Evolutionary conservation across 2,329 filamentous ascomycete genomes (phyloP).

Genomic region (Cladosporium velox): DNA sequence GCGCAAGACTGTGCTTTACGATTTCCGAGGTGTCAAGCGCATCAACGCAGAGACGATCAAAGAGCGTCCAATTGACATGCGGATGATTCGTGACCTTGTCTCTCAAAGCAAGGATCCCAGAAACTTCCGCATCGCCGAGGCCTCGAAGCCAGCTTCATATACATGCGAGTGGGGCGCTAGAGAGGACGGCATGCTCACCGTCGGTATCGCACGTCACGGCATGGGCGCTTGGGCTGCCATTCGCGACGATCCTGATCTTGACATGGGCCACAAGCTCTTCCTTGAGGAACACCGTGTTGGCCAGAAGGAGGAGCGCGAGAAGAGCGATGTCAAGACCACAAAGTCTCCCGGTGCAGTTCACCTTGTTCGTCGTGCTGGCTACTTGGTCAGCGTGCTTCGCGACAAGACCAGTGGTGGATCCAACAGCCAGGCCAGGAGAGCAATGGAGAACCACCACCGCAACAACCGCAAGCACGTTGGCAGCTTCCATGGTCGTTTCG

Average conservation of each 20-base stretch:
- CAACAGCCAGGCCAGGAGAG: slow-evolving; percentile 73
- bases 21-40: slow-evolving; percentile 89
- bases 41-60: slow-evolving; percentile 94
- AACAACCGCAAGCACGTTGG: slow-evolving; percentile 82
- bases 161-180: slow-evolving; percentile 87
- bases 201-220: slow-evolving; percentile 89
- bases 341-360: slow-evolving; percentile 98
- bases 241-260: slow-evolving; percentile 84
- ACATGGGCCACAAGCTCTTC: slow-evolving; percentile 87
- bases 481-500: slow-evolving; percentile 54
- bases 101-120: slow-evolving; percentile 65
- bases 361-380: slow-evolving; percentile 90
- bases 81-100: slow-evolving; percentile 75
- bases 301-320: slow-evolving; percentile 89
- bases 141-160: slow-evolving; percentile 89
- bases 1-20: slow-evolving; percentile 93
- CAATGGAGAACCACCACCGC: slow-evolving; percentile 89
- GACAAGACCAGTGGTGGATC: slow-evolving; percentile 68
- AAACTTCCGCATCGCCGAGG: slow-evolving; percentile 84
- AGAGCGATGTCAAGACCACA: slow-evolving; percentile 67
- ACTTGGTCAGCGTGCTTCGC: slow-evolving; percentile 90
- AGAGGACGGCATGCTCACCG: slow-evolving; percentile 95
- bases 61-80: slow-evolving; percentile 86
- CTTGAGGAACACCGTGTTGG: slow-evolving; percentile 97
- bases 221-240: slow-evolving; percentile 96